Evolutionary conservation across 306 rosid species (phyloP).

Genomic region (Quercus agrifolia): DNA sequence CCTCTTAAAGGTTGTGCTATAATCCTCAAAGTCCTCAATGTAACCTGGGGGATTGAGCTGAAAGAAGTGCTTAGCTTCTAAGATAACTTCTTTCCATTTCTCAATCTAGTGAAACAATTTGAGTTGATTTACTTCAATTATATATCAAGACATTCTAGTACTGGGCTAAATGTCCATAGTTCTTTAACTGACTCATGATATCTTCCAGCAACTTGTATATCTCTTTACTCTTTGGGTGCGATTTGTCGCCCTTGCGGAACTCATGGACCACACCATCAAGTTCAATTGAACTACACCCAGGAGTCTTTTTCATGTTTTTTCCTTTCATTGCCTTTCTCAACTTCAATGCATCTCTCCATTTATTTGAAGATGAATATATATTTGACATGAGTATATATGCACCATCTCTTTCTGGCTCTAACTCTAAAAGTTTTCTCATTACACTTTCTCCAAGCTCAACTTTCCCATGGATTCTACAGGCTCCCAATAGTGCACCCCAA

Average conservation of each 20-base stretch:
- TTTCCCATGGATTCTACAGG: conserved; percentile 40
- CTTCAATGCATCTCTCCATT: conserved; percentile 44
- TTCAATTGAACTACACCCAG: conserved; percentile 45
- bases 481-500: conserved; percentile 41
- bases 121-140: neutral
- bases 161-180: neutral
- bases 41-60: no score
- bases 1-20: no score
- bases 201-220: conserved; percentile 25
- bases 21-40: no score
- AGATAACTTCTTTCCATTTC: neutral
- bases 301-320: conserved; percentile 37
- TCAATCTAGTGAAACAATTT: neutral
- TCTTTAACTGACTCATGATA: conserved; percentile 22
- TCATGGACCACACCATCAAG: conserved; percentile 37
- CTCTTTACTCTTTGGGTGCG: conserved; percentile 21
- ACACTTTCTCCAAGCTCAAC: conserved; percentile 29
- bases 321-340: conserved; percentile 42
- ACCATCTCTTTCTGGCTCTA: conserved; percentile 35
- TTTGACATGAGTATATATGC: conserved; percentile 40
- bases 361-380: conserved; percentile 34
- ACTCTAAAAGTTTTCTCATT: conserved; percentile 22
- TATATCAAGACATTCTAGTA: neutral
- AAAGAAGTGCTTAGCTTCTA: no score
- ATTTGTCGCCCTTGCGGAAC: conserved; percentile 34